Evolutionary conservation across 495 filamentous ascomycete species (phyloP), one percentile per base, ranked within the genome.

Genomic region (Neurospora sp.): DNA sequence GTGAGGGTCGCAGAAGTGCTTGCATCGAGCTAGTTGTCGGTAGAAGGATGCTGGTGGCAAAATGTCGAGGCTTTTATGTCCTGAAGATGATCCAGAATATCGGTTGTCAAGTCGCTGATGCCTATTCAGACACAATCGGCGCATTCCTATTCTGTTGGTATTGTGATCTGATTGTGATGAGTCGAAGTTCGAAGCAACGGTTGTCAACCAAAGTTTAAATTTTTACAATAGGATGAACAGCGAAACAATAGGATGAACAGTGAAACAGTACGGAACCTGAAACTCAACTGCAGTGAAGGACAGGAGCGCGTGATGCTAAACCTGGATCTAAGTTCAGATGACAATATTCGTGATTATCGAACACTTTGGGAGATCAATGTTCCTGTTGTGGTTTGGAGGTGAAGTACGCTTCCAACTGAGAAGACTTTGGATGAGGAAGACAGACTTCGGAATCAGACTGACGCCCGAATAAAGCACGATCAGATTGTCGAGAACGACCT

Each of bases 131-230:
- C 20, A 22, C 0, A 53, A 22, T 22, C 1, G 4, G 1, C 46
- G 46, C 9, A 12, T 53, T 22, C 10, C 1, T 20, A 53, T 53
- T 12, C 10, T 59, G 20, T 59, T 12, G 1, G 48, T 22, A 59
- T 12, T 14, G 10, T 59, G 20, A 59, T 59, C 1, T 0, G 11
- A 59, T 27, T 12, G 11, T 1, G 5, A 31, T 27, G 3, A 7
- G 48, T 22, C 2, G 10, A 59, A 3, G 48, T 6, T 0, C 5
- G 5, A 27, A 22, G 5, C 11, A 2, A 27, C 11, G 48, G 11
- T 3, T 1, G 11, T 1, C 2, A 2, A 0, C 11, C 7, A 1
- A 6, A 27, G 3, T 27, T 11, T 27, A 7, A 0, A 14, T 1
- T 1, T 27, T 6, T 0, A 0, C 0, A 12, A 40, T 12, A 14